Evolutionary conservation across 2,329 filamentous ascomycete genomes (phyloP), one percentile per base, ranked within the genome.

Genomic region (Fusarium temperatum): DNA sequence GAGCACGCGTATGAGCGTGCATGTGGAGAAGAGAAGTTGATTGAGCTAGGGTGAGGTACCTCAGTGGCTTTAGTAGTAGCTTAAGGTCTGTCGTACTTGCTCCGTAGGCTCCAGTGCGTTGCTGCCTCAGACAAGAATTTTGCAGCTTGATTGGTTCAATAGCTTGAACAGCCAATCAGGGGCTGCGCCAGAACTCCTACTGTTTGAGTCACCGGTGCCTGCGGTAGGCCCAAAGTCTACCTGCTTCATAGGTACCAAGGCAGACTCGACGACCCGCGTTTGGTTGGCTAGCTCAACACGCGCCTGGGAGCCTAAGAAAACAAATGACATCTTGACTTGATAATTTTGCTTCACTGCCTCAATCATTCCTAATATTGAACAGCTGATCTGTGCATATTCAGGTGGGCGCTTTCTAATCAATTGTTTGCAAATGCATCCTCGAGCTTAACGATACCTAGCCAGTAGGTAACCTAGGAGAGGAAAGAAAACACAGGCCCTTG

Each of bases 101-200:
- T 48, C 26, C 45, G 5, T 48, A 59, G 70, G 72, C 48, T 70
- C 77, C 74, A 55, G 35, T 41, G 51, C 61, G 73, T 81, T 82
- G 80, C 78, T 82, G 80, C 81, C 80, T 82, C 80, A 82, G 80
- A 80, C 80, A 78, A 77, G 48, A 79, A 80, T 58, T 78, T 75
- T 58, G 66, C 39, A 44, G 57, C 70, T 75, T 77, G 66, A 82
- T 82, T 82, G 81, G 81, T 58, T 63, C 54, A 62, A 11, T 11
- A 41, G 18, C 22, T 61, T 76, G 76, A 78, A 78, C 58, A 17
- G 39, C 81, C 81, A 83, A 83, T 83, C 62, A 79, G 42, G 70
- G 42, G 2, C 7, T 30, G n/a, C 8, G 32, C 39, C 22, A 38
- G 26, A 20, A 55, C 36, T 79, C 80, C 63, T 66, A 39, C 20